Base-by-base conservation (phyloP, 371 early-diverging fungal genomes). In the Saksenaea oblongispora region DNA sequence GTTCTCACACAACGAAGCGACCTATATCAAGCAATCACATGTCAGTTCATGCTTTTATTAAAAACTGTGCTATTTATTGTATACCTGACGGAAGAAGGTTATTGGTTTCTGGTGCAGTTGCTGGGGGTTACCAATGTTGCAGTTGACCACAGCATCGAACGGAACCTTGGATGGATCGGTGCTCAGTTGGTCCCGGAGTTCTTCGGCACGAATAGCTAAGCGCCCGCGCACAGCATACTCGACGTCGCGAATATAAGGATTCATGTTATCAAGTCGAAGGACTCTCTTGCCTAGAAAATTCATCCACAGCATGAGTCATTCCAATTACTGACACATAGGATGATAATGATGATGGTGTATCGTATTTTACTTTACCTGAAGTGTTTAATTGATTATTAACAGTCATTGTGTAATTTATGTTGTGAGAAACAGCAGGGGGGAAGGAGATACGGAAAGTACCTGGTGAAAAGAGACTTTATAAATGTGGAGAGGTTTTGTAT, bases 51-150 rank as follows among this genome's bases (percentile, higher is more conserved):
- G n/a, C 42, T 34, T 44, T 28, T 51, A 14, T 18, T 31, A 71
- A 53, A 11, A 42, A 26, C 18, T 37, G n/a, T n/a, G n/a, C n/a
- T n/a, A n/a, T 59, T 3, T 63, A 61, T 53, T 41, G 24, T 10
- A 65, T 82, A 92, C 94, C 85, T 98, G 98, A 63, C 99, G 91
- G 83, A 95, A 91, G 71, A 97, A 98, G 22, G 99, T 95, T 74
- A 98, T 93, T 22, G 98, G 98, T 66, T 89, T 89, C 78, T 98
- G 98, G 39, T 84, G 74, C 10, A 98, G 86, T 75, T 95, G 94
- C 78, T 98, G 98, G 41, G 99, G 99, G 80, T 98, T 98, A 64
- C 99, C 99, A 67, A 98, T 98, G 76, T 98, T 98, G 84, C 97
- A 96, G 70, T 86, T 88, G 39, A 92, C 89, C 64, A 97, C 86